Conservation (phyloP, 2,329 filamentous ascomycete species). For the Plectosphaerella cucumerina region DNA sequence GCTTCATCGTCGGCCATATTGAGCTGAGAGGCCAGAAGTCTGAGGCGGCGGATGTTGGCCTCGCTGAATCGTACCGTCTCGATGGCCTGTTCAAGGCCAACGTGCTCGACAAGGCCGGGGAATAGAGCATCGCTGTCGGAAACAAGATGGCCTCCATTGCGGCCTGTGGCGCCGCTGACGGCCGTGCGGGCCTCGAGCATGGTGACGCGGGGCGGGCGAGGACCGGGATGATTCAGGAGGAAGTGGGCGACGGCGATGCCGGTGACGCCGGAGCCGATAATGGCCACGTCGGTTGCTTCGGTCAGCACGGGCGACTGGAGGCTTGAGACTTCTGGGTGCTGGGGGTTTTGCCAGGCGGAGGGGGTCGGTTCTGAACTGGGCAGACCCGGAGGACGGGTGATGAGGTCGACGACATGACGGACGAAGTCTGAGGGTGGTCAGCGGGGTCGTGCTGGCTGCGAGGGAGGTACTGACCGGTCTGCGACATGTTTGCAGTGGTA, state of each 20-base stretch:
- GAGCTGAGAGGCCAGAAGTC: neutral
- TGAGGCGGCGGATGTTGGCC: neutral
- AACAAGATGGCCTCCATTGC: conserved; percentile 8
- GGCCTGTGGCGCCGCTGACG: conserved; percentile 7
- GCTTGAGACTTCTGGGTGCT: conserved; percentile 8
- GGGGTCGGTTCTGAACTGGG: neutral
- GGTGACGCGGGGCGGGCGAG: neutral
- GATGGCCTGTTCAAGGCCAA: neutral
- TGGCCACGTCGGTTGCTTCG: conserved; percentile 14
- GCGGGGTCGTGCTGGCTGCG: too few species aligned
- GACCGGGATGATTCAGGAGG: conserved; percentile 14
- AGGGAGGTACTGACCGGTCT: too few species aligned
- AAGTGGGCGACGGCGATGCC: conserved; percentile 20
- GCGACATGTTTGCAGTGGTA: too few species aligned
- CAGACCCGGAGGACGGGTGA: neutral
- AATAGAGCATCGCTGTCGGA: neutral
- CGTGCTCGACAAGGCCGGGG: neutral
- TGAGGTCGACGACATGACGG: neutral
- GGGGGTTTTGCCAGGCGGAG: neutral
- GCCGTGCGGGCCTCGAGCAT: conserved; percentile 6
- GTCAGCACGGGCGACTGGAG: conserved; percentile 17
- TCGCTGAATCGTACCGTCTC: neutral
- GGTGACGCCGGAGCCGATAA: conserved; percentile 26
- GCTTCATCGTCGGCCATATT: neutral
- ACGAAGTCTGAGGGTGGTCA: neutral